Conservation (phyloP, 2,329 filamentous ascomycete species). For the Zymoseptoria ardabiliae region DNA sequence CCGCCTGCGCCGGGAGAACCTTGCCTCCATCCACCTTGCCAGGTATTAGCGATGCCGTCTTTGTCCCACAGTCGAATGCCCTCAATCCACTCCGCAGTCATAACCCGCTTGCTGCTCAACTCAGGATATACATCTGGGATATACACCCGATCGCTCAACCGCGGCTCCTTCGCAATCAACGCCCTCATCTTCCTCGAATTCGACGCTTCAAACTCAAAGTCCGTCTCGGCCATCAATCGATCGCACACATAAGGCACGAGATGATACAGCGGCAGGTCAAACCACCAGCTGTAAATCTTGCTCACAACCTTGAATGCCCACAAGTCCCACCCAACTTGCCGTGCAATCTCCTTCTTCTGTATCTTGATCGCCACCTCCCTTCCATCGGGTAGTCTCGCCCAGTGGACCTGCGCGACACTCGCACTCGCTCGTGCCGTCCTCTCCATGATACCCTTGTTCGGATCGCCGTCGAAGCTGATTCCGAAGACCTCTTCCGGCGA, state of each 20-base stretch:
- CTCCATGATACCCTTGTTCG: constrained; percentile 60
- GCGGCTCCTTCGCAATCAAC: constrained; percentile 67
- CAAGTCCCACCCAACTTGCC: constrained; percentile 88
- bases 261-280: constrained; percentile 86
- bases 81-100: constrained; percentile 98
- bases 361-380: constrained; percentile 92
- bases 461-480: constrained; percentile 57
- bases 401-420: constrained; percentile 94
- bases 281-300: constrained; percentile 75
- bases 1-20: constrained; percentile 74
- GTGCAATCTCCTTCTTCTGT: constrained; percentile 87
- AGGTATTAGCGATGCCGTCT: constrained; percentile 65
- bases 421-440: constrained; percentile 70
- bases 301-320: constrained; percentile 92
- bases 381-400: constrained; percentile 78
- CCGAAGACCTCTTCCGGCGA: constrained; percentile 87
- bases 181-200: constrained; percentile 80
- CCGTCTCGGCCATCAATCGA: constrained; percentile 84
- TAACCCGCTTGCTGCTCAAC: constrained; percentile 71
- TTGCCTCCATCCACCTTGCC: constrained; percentile 68
- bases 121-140: constrained; percentile 79
- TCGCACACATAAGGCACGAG: constrained; percentile 90
- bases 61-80: constrained; percentile 91
- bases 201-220: constrained; percentile 84
- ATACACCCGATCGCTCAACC: constrained; percentile 74